Evolutionary conservation across 1,139 yeast genomes (phyloP), one percentile per base, ranked within the genome.

Genomic region (Zygosaccharomyces sapae): DNA sequence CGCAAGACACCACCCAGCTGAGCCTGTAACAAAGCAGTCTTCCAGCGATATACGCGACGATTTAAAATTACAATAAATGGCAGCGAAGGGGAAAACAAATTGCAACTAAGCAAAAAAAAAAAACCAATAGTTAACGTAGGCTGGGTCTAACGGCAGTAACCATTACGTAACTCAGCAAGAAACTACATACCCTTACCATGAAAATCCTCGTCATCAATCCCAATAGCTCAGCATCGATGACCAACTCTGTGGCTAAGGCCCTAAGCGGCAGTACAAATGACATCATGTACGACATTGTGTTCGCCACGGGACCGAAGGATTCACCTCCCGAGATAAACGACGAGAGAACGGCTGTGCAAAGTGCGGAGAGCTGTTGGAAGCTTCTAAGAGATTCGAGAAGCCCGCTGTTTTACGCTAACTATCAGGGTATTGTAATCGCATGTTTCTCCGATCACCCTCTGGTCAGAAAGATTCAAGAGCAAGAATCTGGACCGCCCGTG

Each of bases 361-460:
- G 92, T 1, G 76, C 79, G 30, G 66, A 72, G 18, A 79, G 74
- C 1, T 84, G 86, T 44, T 63, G 83, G 38, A 75, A 76, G 18
- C 80, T 76, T 43, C 61, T 83, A 33, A 53, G 67, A 12, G 67
- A 67, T n/a, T 51, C 63, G 3, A 59, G 66, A 22, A 56, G 74
- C 5, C 57, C 63, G 3, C 49, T 66, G 18, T 79, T 76, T 60
- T 57, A 50, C 41, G 38, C 43, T 12, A 51, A 45, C 9, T 57
- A 43, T 41, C 87, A 83, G 58, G 95, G 86, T 1, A 79, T 79
- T 53, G 69, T 86, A 41, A 74, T 86, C 0, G 83, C 89, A 43
- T 87, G 95, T 62, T 86, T 80, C 61, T 84, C 92, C 2, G 88
- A 86, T 59, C 95, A 86, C 62, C 95, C 94, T 1, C 71, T 86